A percentile compares a stretch with the other conserved stretches of the same genome.
phyloP scores from a whole-genome alignment of 2,329 filamentous ascomycete genomes.

The Diplocarpon rosae region DNA sequence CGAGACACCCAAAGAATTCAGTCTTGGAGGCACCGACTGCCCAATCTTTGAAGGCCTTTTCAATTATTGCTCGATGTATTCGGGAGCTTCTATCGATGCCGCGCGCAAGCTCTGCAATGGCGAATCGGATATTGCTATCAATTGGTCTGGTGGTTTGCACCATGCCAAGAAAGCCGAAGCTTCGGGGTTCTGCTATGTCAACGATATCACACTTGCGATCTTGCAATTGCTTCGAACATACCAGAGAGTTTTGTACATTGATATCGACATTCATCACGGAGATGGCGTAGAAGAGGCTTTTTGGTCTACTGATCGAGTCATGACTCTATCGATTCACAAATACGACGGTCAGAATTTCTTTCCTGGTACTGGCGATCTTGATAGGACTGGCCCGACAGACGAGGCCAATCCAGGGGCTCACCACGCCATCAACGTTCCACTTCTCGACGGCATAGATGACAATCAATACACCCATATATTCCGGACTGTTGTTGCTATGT shows the following conservation, averaged over 20 bases:
- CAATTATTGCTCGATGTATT: conserved; percentile 89
- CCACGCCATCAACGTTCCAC: conserved; percentile 80
- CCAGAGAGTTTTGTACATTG: conserved; percentile 83
- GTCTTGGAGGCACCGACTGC: conserved; percentile 84
- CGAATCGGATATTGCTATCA: conserved; percentile 91
- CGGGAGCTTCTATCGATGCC: conserved; percentile 81
- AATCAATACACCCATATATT: conserved; percentile 82
- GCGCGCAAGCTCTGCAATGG: conserved; percentile 77
- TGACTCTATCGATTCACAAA: conserved; percentile 94
- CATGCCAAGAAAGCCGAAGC: conserved; percentile 93
- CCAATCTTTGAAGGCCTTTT: conserved; percentile 93
- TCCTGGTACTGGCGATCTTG: conserved; percentile 78
- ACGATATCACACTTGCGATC: conserved; percentile 92
- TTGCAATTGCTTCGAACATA: conserved; percentile 74
- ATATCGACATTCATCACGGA: conserved; percentile 87
- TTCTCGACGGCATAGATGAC: conserved; percentile 85
- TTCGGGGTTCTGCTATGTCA: conserved; percentile 96
- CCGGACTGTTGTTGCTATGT: conserved; percentile 65
- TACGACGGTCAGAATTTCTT: conserved; percentile 80
- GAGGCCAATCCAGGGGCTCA: conserved; percentile 80
- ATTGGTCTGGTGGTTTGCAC: conserved; percentile 93
- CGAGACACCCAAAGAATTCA: conserved; percentile 56
- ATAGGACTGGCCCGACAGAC: conserved; percentile 73
- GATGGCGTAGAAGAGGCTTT: conserved; percentile 89
- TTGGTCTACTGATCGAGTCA: conserved; percentile 77